Evolutionary conservation across 331 rosid species (phyloP).

Genomic region (Saraca asoca): DNA sequence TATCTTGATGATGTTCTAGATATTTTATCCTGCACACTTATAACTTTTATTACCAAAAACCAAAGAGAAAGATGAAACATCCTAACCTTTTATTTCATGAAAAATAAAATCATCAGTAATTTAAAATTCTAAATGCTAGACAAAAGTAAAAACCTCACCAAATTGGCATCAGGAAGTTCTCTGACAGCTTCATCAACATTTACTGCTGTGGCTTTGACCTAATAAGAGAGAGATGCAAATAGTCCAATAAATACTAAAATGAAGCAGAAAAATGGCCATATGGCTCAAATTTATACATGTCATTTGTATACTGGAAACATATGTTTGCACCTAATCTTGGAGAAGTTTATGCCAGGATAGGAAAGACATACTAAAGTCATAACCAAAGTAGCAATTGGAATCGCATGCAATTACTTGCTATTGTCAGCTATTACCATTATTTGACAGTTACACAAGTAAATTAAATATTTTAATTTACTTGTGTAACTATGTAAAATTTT

Average conservation of each 20-base stretch:
- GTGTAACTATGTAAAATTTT: too few species aligned
- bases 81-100: neutral
- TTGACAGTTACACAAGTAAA: neutral
- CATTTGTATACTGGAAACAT: neutral
- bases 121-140: constrained; percentile 33
- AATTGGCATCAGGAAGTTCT: constrained; percentile 98
- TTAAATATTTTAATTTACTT: too few species aligned
- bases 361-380: constrained; percentile 9
- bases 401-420: neutral
- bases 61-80: neutral
- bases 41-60: neutral
- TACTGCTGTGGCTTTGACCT: constrained; percentile 91
- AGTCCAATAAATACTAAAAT: constrained; percentile 1
- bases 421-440: neutral
- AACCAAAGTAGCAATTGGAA: neutral
- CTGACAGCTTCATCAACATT: constrained; percentile 88
- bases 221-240: constrained; percentile 29
- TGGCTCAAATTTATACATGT: too few species aligned
- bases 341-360: neutral
- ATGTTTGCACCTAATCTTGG: constrained; percentile 13
- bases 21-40: neutral
- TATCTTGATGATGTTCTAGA: constrained; percentile 3
- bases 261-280: neutral
- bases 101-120: neutral
- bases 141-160: constrained; percentile 77